Evolutionary conservation across 129 eudicot genomes (phyloP), one percentile per base, ranked within the genome.

Genomic region (Tagetes patula): DNA sequence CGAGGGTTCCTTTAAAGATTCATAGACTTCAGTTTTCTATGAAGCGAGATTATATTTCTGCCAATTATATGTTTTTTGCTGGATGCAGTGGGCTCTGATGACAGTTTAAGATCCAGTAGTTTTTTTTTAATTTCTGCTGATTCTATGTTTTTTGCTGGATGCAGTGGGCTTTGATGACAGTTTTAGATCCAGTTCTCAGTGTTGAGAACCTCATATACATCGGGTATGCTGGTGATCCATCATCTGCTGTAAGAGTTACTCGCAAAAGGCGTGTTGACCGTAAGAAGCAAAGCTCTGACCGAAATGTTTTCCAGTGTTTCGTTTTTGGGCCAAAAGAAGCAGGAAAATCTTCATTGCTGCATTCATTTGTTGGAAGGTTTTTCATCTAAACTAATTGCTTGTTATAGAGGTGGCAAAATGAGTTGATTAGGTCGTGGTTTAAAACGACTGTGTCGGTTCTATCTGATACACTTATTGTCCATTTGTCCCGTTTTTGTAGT

Each of bases 131-230:
- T 43, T 8, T 69, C 67, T 80, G 63, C 36, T 80, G 48, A 70
- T 69, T 1, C 45, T 66, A 32, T 59, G 61, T 53, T 36, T 12
- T 33, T 33, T 12, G 45, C 63, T 67, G 41, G 38, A 45, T 84
- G 86, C 88, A 94, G 99, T 94, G 99, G 99, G 89, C 94, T 37
- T 91, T 94, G 69, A 94, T 94, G 99, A 88, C 99, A 43, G 86
- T 90, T 79, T 71, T 88, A 42, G 96, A 94, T 50, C 99, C 97
- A 32, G 81, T 87, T 68, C 84, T 75, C 69, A 88, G 93, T 73
- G 91, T 94, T 74, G 99, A 94, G 88, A 86, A 85, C 79, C 96
- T 94, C 39, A 83, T 86, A 80, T 94, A 90, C 77, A 79, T 90
- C 46, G 95, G 96, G 77, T 94, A 88, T 83, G 84, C 85, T 74